Base-by-base conservation (phyloP, 148 eudicot genomes). In the Polygonum maritimum region DNA sequence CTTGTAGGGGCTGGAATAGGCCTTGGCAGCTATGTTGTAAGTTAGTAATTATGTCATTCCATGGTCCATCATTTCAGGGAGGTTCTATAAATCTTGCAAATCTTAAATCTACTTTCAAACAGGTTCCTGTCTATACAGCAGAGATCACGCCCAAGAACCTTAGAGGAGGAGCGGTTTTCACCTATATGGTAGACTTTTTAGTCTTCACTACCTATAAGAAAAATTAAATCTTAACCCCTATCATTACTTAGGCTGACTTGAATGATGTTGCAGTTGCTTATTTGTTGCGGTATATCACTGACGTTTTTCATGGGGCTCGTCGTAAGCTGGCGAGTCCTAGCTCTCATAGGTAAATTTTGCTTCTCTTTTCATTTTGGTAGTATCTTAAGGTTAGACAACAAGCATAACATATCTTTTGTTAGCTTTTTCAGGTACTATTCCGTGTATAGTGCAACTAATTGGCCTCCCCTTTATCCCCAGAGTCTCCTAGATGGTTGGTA, bases 401-500 rank as follows among this genome's bases (percentile, higher is more conserved):
- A 9, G 36, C 10, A 48, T 13, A 19, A 44, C 45, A 35, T 8
- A 38, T 67, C 33, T 11, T 21, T 16, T 41, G 33, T 73, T 8
- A 48, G 22, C 3, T 11, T 26, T 85, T 81, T 67, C 87, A 89
- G 93, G 88, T 71, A 74, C 75, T 79, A 40, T 81, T 77, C 89
- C 91, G 15, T 84, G 86, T 69, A 18, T 86, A 9, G 71, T 89
- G 69, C 93, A 87, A 77, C 51, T 84, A 40, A 13, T 83, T 1
- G 86, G 88, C 76, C 62, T 87, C 52, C 79, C 79, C 77, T 84
- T 87, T 80, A 83, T 89, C 75, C 75, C 89, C 91, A 5, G 91
- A 89, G 79, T 89, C 93, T 80, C 93, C 93, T 71, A 81, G 93
- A 81, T 89, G 91, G 91, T 77, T 89, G 86, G 93, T 89, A 77